Percentiles rank a stretch among this genome's conserved stretches.
These are phyloP conservation scores for Kwoniella dendrophila DNA, from an alignment of 768 basidiomycete species.

Conservation along the genomic window DNA sequence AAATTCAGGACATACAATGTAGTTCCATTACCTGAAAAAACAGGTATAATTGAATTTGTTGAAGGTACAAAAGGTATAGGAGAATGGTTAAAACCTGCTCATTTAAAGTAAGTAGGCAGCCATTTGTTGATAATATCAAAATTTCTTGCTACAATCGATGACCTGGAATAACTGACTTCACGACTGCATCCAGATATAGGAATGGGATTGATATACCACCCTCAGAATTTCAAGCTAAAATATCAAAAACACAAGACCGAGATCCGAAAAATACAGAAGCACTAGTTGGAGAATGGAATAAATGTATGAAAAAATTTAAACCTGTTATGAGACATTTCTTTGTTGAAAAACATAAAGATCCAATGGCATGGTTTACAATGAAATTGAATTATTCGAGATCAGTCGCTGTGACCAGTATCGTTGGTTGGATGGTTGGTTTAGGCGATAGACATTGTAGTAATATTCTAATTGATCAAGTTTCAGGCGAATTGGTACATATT, in stretches of 20 bases:
- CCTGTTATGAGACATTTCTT: constrained; percentile 96
- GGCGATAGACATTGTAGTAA: constrained; percentile 92
- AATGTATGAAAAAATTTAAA: constrained; percentile 61
- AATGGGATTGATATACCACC: constrained; percentile 61
- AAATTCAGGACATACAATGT: constrained; percentile 83
- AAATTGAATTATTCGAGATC: constrained; percentile 86
- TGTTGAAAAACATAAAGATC: constrained; percentile 81
- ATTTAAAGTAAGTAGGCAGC: constrained; percentile 62
- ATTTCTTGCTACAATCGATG: no score
- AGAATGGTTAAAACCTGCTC: constrained; percentile 67
- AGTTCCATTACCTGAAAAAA: constrained; percentile 74
- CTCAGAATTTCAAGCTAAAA: constrained; percentile 48
- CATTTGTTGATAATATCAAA: no score
- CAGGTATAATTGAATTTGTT: constrained; percentile 90
- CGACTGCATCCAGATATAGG: constrained; percentile 77
- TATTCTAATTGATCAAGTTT: constrained; percentile 78
- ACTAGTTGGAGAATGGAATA: no score
- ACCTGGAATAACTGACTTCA: no score
- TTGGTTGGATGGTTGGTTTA: constrained; percentile 86
- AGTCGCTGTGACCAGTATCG: constrained; percentile 89
- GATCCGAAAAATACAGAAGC: constrained; percentile 54
- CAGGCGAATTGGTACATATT: constrained; percentile 90
- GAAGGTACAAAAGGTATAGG: constrained; percentile 70
- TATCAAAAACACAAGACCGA: constrained; percentile 53
- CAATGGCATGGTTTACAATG: constrained; percentile 89